A percentile compares a stretch with the other conserved stretches of the same genome.
phyloP scores from a whole-genome alignment of 768 basidiomycete genomes.

The Leucocoprinus birnbaumii region DNA sequence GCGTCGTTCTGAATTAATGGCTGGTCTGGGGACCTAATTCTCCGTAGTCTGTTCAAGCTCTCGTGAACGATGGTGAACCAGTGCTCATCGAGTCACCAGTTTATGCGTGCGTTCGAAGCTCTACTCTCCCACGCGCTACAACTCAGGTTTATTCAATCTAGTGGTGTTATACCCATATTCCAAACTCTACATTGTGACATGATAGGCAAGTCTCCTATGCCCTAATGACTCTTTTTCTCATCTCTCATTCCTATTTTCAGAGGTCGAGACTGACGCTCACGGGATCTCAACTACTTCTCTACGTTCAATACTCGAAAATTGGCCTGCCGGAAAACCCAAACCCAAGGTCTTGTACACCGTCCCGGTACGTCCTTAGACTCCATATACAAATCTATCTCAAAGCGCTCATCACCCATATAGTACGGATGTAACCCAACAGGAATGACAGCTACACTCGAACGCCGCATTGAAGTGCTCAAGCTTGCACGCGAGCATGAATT shows the following conservation, averaged over 20 bases:
- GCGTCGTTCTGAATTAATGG: constrained; percentile 12
- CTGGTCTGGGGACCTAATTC: no score
- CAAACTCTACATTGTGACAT: constrained; percentile 51
- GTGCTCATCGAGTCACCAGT: constrained; percentile 82
- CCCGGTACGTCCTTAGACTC: constrained; percentile 41
- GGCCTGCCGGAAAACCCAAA: constrained; percentile 68
- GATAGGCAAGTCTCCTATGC: constrained; percentile 43
- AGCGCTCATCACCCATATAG: constrained; percentile 27
- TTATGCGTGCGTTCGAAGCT: constrained; percentile 52
- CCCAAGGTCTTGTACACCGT: constrained; percentile 84
- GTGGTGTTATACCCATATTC: constrained; percentile 68
- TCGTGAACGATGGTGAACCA: constrained; percentile 78
- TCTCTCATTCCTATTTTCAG: constrained; percentile 29
- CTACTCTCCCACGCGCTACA: background rate
- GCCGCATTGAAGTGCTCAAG: constrained; percentile 68
- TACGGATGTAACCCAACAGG: constrained; percentile 90
- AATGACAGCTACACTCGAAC: constrained; percentile 65
- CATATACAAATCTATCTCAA: background rate
- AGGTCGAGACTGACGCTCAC: constrained; percentile 72
- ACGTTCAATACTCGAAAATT: constrained; percentile 63
- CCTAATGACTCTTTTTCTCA: background rate
- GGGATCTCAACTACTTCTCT: constrained; percentile 65
- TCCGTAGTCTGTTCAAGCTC: constrained; percentile 59
- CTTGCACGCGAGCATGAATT: constrained; percentile 74
- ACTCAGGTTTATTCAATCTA: constrained; percentile 21